These are phyloP conservation scores for Nicotiana paniculata DNA, from an alignment of 257 asterid genomes.

Conservation along the genomic window DNA sequence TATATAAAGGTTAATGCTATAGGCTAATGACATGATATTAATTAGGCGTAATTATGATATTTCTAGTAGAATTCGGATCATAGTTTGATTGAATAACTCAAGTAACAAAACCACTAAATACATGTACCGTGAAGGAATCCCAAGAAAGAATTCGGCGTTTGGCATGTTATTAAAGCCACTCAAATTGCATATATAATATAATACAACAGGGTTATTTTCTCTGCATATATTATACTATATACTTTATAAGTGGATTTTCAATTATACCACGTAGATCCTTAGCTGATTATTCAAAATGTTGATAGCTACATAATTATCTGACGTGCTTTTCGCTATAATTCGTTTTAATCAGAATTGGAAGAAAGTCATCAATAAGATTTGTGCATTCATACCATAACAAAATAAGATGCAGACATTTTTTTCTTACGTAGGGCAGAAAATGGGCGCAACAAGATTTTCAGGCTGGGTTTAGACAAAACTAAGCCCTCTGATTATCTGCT, in stretches of 20 bases:
- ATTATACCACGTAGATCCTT: constrained; percentile 38
- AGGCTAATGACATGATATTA: not conserved
- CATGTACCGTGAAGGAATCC: constrained; percentile 11
- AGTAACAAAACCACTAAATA: not conserved
- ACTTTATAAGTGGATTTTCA: constrained; percentile 46
- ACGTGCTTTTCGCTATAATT: too few relatives aligned
- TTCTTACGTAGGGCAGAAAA: too few relatives aligned
- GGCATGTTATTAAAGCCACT: constrained; percentile 36
- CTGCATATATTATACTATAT: constrained; percentile 11
- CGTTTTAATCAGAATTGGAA: too few relatives aligned
- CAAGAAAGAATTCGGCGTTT: constrained; percentile 29
- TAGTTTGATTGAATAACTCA: not conserved
- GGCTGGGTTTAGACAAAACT: too few relatives aligned
- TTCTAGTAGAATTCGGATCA: not conserved
- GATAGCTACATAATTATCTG: too few relatives aligned
- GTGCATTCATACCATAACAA: too few relatives aligned
- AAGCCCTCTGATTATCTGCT: too few relatives aligned
- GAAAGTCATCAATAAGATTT: too few relatives aligned
- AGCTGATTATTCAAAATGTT: constrained; percentile 21
- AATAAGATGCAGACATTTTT: too few relatives aligned
- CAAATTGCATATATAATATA: too few relatives aligned
- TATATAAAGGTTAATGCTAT: too few relatives aligned
- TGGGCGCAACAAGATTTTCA: too few relatives aligned
- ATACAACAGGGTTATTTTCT: constrained; percentile 21
- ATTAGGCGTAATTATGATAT: not conserved